Percentiles rank a stretch among this genome's conserved stretches.
These are phyloP conservation scores for Penicillium sp. DNA, from an alignment of 2,329 filamentous ascomycete genomes.

Conservation along the genomic window DNA sequence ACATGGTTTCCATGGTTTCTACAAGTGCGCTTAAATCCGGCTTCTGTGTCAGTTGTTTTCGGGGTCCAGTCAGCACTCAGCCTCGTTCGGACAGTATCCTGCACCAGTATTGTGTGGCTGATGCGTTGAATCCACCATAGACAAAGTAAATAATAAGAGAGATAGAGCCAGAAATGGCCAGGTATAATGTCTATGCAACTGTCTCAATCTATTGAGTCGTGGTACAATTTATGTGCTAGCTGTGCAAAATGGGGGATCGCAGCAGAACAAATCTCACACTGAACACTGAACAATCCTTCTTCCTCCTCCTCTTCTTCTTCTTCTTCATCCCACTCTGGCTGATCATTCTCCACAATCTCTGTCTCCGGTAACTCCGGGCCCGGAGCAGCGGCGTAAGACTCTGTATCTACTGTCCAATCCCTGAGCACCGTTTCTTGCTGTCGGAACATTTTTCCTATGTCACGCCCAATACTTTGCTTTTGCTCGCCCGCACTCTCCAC, in stretches of 20 bases:
- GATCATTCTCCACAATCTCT: neutral
- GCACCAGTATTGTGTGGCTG: too few relatives aligned
- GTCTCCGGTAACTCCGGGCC: neutral
- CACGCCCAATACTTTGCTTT: constrained; percentile 61
- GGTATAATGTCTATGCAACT: neutral
- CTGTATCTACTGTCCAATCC: constrained; percentile 58
- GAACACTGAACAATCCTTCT: constrained; percentile 27
- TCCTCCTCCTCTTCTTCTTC: constrained; percentile 25
- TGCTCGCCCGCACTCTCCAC: constrained; percentile 54
- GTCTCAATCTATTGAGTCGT: constrained; percentile 31
- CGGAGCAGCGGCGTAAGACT: neutral
- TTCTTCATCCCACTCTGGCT: constrained; percentile 14
- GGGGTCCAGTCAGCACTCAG: too few relatives aligned
- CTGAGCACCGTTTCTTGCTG: constrained; percentile 68
- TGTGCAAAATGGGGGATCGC: constrained; percentile 52
- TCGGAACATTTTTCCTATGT: constrained; percentile 82
- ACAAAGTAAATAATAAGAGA: too few relatives aligned
- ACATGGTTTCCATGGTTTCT: neutral
- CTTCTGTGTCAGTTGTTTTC: too few relatives aligned
- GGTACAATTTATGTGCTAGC: constrained; percentile 51
- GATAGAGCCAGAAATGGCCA: too few relatives aligned
- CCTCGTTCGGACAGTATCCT: too few relatives aligned
- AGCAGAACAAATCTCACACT: constrained; percentile 46
- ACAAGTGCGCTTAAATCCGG: neutral
- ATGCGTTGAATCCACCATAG: too few relatives aligned